Percentiles rank a stretch among this genome's conserved stretches.
phyloP scores from a whole-genome alignment of 1,284 basidiomycete species.

The Sporisorium graminicola region DNA sequence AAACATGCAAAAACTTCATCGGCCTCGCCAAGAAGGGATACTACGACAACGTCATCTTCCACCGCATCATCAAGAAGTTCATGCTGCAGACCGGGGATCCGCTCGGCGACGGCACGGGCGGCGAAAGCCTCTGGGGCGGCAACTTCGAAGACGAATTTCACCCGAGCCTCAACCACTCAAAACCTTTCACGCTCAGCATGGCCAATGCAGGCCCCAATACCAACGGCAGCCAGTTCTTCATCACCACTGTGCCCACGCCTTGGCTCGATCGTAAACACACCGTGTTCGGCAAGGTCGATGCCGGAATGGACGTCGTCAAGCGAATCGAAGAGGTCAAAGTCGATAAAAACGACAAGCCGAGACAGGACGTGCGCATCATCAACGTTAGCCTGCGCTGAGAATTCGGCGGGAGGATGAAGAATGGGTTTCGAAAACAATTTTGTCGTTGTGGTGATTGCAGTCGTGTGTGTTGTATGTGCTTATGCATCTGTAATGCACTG shows the following conservation, averaged over 20 bases:
- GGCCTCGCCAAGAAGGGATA: slow-evolving; percentile 91
- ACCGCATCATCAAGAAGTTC: slow-evolving; percentile 98
- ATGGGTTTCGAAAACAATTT: background rate
- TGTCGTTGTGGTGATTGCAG: background rate
- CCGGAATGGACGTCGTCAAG: slow-evolving; percentile 74
- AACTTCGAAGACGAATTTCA: slow-evolving; percentile 92
- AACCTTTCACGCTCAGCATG: slow-evolving; percentile 98
- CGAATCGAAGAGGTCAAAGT: slow-evolving; percentile 84
- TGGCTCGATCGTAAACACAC: slow-evolving; percentile 81
- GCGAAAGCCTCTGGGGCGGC: slow-evolving; percentile 86
- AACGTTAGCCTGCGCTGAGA: slow-evolving; percentile 40
- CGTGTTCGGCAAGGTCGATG: slow-evolving; percentile 74
- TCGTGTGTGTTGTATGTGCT: background rate
- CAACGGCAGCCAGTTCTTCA: slow-evolving; percentile 98
- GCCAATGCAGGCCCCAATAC: slow-evolving; percentile 96
- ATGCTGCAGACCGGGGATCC: slow-evolving; percentile 99
- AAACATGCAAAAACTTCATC: slow-evolving; percentile 97
- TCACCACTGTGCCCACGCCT: slow-evolving; percentile 93
- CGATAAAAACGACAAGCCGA: slow-evolving; percentile 71
- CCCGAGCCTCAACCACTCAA: slow-evolving; percentile 87
- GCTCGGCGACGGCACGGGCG: slow-evolving; percentile 96
- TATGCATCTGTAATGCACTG: background rate
- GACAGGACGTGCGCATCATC: slow-evolving; percentile 46
- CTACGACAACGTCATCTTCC: slow-evolving; percentile 94
- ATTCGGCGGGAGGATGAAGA: background rate